These are phyloP conservation scores for Linum trigynum DNA, from an alignment of 345 rosid species.

Conservation along the genomic window DNA sequence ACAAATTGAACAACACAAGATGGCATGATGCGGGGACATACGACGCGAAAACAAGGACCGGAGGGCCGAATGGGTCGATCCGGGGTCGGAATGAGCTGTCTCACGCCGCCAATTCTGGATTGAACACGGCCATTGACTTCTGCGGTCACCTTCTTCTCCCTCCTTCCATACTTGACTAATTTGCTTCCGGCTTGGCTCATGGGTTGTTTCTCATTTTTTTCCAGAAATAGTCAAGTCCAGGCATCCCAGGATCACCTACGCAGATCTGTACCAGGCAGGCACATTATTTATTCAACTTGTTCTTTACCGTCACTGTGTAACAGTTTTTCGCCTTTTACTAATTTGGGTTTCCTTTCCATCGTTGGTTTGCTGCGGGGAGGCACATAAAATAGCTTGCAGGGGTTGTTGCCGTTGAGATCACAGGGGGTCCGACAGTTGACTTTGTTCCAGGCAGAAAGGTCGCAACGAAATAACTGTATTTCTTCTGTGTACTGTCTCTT, in stretches of 20 bases:
- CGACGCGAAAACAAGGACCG: slow-evolving; percentile 60
- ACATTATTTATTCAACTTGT: background rate
- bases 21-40: slow-evolving; percentile 96
- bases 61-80: slow-evolving; percentile 89
- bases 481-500: background rate
- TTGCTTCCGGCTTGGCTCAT: background rate
- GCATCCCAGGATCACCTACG: slow-evolving; percentile 59
- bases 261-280: slow-evolving; percentile 74
- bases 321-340: background rate
- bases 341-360: background rate
- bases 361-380: slow-evolving; percentile 1
- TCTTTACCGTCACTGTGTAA: too few species aligned
- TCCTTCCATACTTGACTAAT: background rate
- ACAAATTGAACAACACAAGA: slow-evolving; percentile 15
- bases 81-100: slow-evolving; percentile 42
- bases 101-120: slow-evolving; percentile 47
- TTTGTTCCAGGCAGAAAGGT: slow-evolving; percentile 81
- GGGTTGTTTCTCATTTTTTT: background rate
- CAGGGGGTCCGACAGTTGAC: slow-evolving; percentile 62
- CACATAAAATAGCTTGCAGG: slow-evolving; percentile 59
- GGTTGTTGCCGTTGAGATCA: slow-evolving; percentile 72
- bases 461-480: too few species aligned
- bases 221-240: slow-evolving; percentile 57
- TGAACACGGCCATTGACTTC: slow-evolving; percentile 52
- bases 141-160: slow-evolving; percentile 40